phyloP scores from a whole-genome alignment of 371 early-diverging fungal genomes.

The Rhizopus delemar region DNA sequence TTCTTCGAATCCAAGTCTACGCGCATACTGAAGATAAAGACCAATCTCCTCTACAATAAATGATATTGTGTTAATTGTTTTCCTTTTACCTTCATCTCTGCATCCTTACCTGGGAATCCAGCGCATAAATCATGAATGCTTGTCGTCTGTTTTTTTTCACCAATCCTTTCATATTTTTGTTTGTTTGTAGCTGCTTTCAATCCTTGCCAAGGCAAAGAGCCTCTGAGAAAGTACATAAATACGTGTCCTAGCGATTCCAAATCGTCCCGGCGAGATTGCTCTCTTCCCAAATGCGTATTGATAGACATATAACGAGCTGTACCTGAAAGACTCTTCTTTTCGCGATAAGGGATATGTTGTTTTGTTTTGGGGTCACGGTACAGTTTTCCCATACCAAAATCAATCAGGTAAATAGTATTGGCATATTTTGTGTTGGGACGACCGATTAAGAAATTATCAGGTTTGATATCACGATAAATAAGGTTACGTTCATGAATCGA shows the following conservation, averaged over 20 bases:
- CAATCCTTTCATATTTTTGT: conserved; percentile 96
- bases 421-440: conserved; percentile 51
- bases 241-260: conserved; percentile 96
- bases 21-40: conserved; percentile 67
- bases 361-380: conserved; percentile 80
- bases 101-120: conserved; percentile 62
- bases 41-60: conserved; percentile 73
- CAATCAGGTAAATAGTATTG: conserved; percentile 67
- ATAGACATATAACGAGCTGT: conserved; percentile 91
- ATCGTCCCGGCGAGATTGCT: conserved; percentile 72
- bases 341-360: conserved; percentile 77
- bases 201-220: conserved; percentile 96
- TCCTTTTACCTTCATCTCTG: neutral
- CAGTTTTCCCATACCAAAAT: conserved; percentile 90
- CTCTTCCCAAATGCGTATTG: conserved; percentile 82
- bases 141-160: conserved; percentile 92
- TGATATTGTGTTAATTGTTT: conserved; percentile 30
- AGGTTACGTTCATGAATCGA: conserved; percentile 88
- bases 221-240: conserved; percentile 95
- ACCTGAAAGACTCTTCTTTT: conserved; percentile 80
- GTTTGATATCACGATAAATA: conserved; percentile 98
- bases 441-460: conserved; percentile 95
- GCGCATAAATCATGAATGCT: conserved; percentile 82
- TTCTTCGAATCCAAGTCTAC: conserved; percentile 90
- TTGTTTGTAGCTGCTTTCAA: conserved; percentile 94